Evolutionary conservation across 139 green algal species (phyloP).

Genomic region (Picochlorum sp.): DNA sequence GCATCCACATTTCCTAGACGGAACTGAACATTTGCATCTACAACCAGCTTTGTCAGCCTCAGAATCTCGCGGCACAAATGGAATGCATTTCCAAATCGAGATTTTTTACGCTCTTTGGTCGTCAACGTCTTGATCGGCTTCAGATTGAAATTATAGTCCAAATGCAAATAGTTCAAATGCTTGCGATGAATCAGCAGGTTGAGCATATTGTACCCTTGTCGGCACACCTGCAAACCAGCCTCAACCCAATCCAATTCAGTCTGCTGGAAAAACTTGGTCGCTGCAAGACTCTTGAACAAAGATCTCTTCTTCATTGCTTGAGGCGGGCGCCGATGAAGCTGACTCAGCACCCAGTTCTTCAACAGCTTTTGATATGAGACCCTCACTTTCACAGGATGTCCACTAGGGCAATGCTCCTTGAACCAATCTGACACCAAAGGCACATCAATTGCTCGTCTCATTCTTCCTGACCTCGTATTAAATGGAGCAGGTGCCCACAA

Average conservation of each 20-base stretch:
- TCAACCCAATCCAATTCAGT: conserved; percentile 99
- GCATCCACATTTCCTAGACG: conserved; percentile 98
- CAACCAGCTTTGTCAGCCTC: conserved; percentile 97
- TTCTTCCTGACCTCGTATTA: conserved; percentile 80
- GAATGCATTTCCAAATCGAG: conserved; percentile 97
- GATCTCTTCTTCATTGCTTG: conserved; percentile 93
- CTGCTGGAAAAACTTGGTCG: conserved; percentile 99
- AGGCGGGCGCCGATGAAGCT: conserved; percentile 67
- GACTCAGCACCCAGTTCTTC: conserved; percentile 97
- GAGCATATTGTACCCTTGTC: conserved; percentile 99
- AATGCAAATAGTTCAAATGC: conserved; percentile 98
- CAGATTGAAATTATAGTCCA: conserved; percentile 99
- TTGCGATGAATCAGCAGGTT: conserved; percentile 99
- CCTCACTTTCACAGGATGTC: conserved; percentile 91
- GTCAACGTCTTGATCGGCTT: conserved; percentile 99
- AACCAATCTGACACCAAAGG: conserved; percentile 96
- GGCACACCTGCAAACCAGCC: conserved; percentile 95
- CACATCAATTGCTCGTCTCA: conserved; percentile 81
- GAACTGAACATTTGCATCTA: conserved; percentile 93
- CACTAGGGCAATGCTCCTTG: conserved; percentile 80
- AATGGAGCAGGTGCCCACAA: conserved; percentile 93
- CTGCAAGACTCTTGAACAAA: conserved; percentile 79
- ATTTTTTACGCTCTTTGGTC: conserved; percentile 99
- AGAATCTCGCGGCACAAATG: conserved; percentile 98
- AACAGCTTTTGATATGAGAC: conserved; percentile 99